These are phyloP conservation scores for Colletotrichum navitas DNA, from an alignment of 2,329 filamentous ascomycete genomes.

Conservation along the genomic window DNA sequence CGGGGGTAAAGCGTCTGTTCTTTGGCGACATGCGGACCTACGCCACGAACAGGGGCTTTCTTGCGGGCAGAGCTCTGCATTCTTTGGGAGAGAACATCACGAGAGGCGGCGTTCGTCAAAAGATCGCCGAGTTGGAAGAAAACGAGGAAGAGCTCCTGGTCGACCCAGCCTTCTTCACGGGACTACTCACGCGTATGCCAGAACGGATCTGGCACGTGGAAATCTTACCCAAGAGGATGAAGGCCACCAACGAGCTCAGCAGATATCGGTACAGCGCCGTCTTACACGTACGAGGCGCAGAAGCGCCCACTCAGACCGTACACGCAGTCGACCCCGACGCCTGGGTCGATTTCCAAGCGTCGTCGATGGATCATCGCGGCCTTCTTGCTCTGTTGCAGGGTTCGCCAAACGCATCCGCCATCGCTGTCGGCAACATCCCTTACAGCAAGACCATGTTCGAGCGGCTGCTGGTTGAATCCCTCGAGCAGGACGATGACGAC, in stretches of 20 bases:
- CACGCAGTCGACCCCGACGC: slow-evolving; percentile 31
- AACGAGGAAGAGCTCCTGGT: slow-evolving; percentile 45
- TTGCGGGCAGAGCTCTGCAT: slow-evolving; percentile 30
- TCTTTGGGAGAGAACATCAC: slow-evolving; percentile 6
- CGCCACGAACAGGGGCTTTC: slow-evolving; percentile 42
- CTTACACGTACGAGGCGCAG: slow-evolving; percentile 38
- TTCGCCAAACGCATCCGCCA: background rate
- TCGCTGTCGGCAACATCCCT: slow-evolving; percentile 47
- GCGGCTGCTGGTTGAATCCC: slow-evolving; percentile 14
- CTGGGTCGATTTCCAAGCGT: slow-evolving; percentile 15
- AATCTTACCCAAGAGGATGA: slow-evolving; percentile 48
- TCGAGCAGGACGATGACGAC: background rate
- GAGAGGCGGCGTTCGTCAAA: slow-evolving; percentile 29
- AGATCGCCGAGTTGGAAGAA: slow-evolving; percentile 38
- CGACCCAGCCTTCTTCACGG: slow-evolving; percentile 47
- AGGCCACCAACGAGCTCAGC: slow-evolving; percentile 49
- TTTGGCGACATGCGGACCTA: slow-evolving; percentile 45
- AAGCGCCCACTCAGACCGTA: background rate
- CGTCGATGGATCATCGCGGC: background rate
- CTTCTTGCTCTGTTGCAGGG: slow-evolving; percentile 32
- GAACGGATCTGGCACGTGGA: slow-evolving; percentile 46
- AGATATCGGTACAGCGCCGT: slow-evolving; percentile 48
- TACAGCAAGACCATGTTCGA: slow-evolving; percentile 50
- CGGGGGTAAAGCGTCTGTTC: slow-evolving; percentile 30
- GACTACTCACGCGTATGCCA: slow-evolving; percentile 30